Evolutionary conservation across 306 rosid species (phyloP).

Genomic region (Vachellia collinsii): DNA sequence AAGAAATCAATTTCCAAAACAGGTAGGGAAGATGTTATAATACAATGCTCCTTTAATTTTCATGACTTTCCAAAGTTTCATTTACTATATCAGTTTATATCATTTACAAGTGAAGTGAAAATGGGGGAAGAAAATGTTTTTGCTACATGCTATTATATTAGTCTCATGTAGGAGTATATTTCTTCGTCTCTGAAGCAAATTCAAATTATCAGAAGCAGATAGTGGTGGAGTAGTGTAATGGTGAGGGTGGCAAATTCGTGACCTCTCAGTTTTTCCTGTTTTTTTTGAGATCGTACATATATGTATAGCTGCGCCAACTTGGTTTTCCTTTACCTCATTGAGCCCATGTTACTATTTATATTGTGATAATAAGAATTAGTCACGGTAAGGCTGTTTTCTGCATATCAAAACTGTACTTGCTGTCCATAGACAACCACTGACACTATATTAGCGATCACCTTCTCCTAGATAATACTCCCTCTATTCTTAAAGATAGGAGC

Average conservation of each 20-base stretch:
- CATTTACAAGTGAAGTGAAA: not conserved
- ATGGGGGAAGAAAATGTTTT: not conserved
- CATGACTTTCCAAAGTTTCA: not conserved
- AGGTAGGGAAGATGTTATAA: not conserved
- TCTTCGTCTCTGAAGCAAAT: not conserved
- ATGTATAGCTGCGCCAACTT: not conserved
- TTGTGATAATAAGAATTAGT: not conserved
- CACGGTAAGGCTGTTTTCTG: not conserved
- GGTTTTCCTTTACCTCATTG: not conserved
- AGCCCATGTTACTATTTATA: not conserved
- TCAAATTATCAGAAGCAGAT: not conserved
- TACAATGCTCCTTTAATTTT: not conserved
- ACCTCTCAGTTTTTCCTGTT: not conserved
- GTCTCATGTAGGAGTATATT: not conserved
- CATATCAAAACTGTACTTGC: not conserved
- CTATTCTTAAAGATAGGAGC: too few relatives aligned
- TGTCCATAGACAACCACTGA: not conserved
- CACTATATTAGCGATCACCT: not conserved
- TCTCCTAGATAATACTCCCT: not conserved
- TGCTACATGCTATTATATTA: not conserved
- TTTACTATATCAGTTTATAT: not conserved
- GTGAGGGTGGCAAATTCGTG: not conserved
- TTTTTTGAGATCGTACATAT: not conserved
- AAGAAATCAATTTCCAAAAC: not conserved
- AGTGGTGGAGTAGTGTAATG: not conserved